phyloP scores from a whole-genome alignment of 1,284 basidiomycete genomes.

The Cutaneotrichosporon mucoides region DNA sequence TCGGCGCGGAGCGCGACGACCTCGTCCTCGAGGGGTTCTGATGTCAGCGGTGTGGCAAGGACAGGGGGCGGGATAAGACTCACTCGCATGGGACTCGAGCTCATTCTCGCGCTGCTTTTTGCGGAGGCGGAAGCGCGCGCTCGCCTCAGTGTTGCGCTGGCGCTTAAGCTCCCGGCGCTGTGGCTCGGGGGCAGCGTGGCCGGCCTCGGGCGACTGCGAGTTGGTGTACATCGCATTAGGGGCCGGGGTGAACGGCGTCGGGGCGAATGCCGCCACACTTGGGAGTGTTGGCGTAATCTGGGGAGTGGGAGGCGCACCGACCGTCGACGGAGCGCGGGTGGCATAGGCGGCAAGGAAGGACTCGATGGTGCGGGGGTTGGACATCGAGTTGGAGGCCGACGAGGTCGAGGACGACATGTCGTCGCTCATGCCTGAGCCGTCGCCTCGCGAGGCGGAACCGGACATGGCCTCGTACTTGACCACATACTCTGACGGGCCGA shows the following conservation, averaged over 20 bases:
- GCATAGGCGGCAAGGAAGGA: constrained; percentile 46
- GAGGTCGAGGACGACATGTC: constrained; percentile 1
- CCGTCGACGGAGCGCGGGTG: constrained; percentile 13
- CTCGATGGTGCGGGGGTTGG: constrained; percentile 33
- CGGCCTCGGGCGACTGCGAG: not conserved
- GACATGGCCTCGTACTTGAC: constrained; percentile 3
- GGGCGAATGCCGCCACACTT: not conserved
- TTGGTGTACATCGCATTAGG: not conserved
- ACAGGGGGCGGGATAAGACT: too few relatives aligned
- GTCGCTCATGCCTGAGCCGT: constrained; percentile 2
- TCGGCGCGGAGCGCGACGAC: constrained; percentile 1
- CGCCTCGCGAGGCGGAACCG: constrained; percentile 4
- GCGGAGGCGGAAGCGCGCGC: constrained; percentile 92
- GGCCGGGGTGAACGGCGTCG: not conserved
- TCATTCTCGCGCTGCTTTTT: constrained; percentile 98
- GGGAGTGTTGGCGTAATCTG: constrained; percentile 20
- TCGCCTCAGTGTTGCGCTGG: constrained; percentile 89
- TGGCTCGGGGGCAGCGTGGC: not conserved
- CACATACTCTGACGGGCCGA: constrained; percentile 26
- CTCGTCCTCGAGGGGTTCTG: constrained; percentile 5
- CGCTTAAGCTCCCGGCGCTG: constrained; percentile 60
- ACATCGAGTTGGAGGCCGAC: constrained; percentile 1
- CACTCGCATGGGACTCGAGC: constrained; percentile 77
- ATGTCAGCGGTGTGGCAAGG: too few relatives aligned
- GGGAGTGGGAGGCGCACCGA: constrained; percentile 3